Evolutionary conservation across 2,329 filamentous ascomycete genomes (phyloP).

Genomic region (Epichloe amarillans): DNA sequence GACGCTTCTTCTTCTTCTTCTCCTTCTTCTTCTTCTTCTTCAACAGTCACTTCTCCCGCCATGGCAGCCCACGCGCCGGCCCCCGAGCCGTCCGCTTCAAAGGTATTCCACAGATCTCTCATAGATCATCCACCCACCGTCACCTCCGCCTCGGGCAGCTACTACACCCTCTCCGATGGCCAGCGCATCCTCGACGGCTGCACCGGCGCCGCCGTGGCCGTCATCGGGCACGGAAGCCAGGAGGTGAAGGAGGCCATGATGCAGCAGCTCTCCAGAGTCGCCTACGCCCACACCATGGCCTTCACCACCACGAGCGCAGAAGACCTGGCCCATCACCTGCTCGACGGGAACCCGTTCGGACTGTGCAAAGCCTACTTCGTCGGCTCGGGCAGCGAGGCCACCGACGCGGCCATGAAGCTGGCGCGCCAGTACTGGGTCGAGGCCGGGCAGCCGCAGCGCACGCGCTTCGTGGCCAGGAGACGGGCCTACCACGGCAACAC

Average conservation of each 20-base stretch:
- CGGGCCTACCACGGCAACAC: slow-evolving; percentile 39
- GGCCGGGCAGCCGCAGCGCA: slow-evolving; percentile 20
- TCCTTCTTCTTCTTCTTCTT: too few species aligned
- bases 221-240: slow-evolving; percentile 46
- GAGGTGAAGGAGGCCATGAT: slow-evolving; percentile 42
- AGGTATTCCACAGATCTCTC: slow-evolving; percentile 23
- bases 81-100: background rate
- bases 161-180: slow-evolving; percentile 19
- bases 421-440: slow-evolving; percentile 35
- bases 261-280: slow-evolving; percentile 34
- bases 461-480: slow-evolving; percentile 28
- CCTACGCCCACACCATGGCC: slow-evolving; percentile 15
- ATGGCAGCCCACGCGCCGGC: background rate
- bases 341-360: slow-evolving; percentile 10
- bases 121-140: slow-evolving; percentile 20
- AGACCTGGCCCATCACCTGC: slow-evolving; percentile 15
- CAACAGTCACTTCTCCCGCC: background rate
- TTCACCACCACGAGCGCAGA: slow-evolving; percentile 15
- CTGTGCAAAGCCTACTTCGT: slow-evolving; percentile 15
- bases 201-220: slow-evolving; percentile 38
- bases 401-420: slow-evolving; percentile 34
- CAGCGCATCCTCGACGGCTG: background rate
- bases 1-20: too few species aligned
- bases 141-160: slow-evolving; percentile 27
- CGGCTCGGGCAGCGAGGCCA: slow-evolving; percentile 21